Conservation (phyloP, 768 basidiomycete genomes). For the Trametes meyenii region DNA sequence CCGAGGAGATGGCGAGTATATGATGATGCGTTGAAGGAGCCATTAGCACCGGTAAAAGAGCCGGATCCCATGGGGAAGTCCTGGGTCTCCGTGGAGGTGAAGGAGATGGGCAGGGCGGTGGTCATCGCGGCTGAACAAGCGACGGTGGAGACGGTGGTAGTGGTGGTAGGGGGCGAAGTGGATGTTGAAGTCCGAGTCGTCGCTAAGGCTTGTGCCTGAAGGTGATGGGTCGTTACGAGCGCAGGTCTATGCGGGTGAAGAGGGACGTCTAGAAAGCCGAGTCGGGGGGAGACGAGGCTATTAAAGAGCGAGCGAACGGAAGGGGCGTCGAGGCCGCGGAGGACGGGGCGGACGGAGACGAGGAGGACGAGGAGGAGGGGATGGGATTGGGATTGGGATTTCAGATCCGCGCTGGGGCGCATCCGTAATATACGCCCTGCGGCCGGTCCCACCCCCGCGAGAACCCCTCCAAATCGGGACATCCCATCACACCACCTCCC, state of each 20-base stretch:
- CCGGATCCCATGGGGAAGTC: constrained; percentile 45
- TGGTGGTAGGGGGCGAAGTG: background rate
- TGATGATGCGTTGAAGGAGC: constrained; percentile 64
- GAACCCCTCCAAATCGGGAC: constrained; percentile 7
- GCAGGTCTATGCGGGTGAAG: background rate
- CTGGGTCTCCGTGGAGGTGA: constrained; percentile 31
- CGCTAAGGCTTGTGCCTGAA: constrained; percentile 8
- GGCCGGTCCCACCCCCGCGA: constrained; percentile 11
- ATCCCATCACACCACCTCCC: constrained; percentile 2
- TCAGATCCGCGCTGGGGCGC: constrained; percentile 16
- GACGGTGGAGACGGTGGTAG: too few relatives aligned
- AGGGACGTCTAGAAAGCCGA: constrained; percentile 7
- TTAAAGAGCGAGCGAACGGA: background rate
- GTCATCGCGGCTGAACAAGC: constrained; percentile 33
- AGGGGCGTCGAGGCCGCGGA: background rate
- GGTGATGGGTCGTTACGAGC: constrained; percentile 7
- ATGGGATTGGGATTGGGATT: constrained; percentile 14
- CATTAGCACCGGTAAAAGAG: constrained; percentile 50
- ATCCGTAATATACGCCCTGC: constrained; percentile 24
- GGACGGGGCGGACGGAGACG: background rate
- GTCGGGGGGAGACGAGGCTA: background rate
- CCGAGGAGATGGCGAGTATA: constrained; percentile 72
- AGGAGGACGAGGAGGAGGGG: constrained; percentile 11
- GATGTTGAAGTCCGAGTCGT: background rate
- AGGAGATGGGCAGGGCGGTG: constrained; percentile 49